Evolutionary conservation across 2,329 filamentous ascomycete genomes (phyloP), one percentile per base, ranked within the genome.

Genomic region (Neopestalotiopsis sp.): DNA sequence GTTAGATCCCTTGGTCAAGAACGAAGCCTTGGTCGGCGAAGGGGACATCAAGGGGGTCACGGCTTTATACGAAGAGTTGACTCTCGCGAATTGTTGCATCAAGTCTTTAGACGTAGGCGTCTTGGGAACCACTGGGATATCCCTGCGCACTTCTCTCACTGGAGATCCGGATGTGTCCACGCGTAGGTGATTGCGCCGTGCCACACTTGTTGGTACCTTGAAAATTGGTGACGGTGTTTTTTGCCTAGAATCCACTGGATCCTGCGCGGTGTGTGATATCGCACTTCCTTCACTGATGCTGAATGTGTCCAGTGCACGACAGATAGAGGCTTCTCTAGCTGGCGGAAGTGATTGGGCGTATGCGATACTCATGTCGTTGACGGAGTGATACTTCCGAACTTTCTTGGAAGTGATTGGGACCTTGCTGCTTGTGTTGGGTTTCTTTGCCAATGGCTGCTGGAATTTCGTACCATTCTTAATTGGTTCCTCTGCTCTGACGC

Each of bases 1-100:
- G 86, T 93, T 91, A 90, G 94, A 94, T 85, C 91, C 83, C 83
- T 90, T 92, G 73, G 87, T 91, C 75, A 95, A 84, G 84, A 87
- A 95, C 1, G 78, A 75, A 14, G 78, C 79, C 72, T 87, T 86
- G 45, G 73, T 81, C 69, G 83, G 84, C 75, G 82, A 85, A 69
- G 77, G 78, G 72, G 79, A 78, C 72, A 83, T 81, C 28, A 69
- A 64, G 14, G 76, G 76, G 67, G 75, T 79, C 72, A 80, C 70
- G 49, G 75, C 76, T 69, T 70, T 78, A 68, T 76, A 73, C 65
- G 80, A 70, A 30, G 65, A 69, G n/a, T 74, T 69, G 49, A 81
- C 28, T 63, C 68, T 66, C 52, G 67, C 67, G 57, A 81, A 69
- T 68, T 80, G 79, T 30, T 71, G 76, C 67, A 74, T 73, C 30